Evolutionary conservation across 768 basidiomycete species (phyloP).

Genomic region (Pilatotrama ljubarskyi): DNA sequence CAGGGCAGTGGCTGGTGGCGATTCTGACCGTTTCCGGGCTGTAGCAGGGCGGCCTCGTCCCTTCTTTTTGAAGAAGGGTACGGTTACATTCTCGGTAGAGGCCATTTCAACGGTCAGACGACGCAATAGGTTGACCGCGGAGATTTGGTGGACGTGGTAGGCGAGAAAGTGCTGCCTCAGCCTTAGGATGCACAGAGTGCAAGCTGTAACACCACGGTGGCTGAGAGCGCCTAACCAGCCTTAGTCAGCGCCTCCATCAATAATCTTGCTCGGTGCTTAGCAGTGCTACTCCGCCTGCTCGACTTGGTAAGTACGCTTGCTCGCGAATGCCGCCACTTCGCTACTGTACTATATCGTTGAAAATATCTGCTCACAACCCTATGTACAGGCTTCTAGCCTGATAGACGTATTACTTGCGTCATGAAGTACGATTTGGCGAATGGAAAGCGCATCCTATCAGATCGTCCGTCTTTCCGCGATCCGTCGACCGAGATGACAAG

Average conservation of each 20-base stretch:
- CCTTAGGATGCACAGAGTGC: neutral
- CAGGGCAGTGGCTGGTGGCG: conserved; percentile 45
- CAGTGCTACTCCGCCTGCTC: neutral
- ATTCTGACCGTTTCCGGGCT: conserved; percentile 70
- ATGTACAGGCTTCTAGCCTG: neutral
- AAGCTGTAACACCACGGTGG: neutral
- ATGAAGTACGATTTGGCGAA: no score
- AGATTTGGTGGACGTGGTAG: neutral
- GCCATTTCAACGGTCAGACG: conserved; percentile 5
- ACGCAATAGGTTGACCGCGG: no score
- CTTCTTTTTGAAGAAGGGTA: conserved; percentile 91
- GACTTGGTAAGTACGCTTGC: conserved; percentile 1
- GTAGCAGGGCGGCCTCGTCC: conserved; percentile 78
- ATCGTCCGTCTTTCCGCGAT: no score
- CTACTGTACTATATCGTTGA: no score
- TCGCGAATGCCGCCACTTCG: neutral
- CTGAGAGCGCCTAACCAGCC: neutral
- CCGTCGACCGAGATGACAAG: no score
- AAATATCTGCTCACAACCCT: neutral
- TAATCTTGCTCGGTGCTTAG: neutral
- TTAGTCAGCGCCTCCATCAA: conserved; percentile 15
- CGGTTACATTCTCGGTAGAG: conserved; percentile 42
- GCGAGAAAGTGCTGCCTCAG: neutral
- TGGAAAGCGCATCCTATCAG: no score
- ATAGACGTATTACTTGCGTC: no score